Evolutionary conservation across 805 yeast species (phyloP), one percentile per base, ranked within the genome.

Genomic region (Yarrowia alimentaria): DNA sequence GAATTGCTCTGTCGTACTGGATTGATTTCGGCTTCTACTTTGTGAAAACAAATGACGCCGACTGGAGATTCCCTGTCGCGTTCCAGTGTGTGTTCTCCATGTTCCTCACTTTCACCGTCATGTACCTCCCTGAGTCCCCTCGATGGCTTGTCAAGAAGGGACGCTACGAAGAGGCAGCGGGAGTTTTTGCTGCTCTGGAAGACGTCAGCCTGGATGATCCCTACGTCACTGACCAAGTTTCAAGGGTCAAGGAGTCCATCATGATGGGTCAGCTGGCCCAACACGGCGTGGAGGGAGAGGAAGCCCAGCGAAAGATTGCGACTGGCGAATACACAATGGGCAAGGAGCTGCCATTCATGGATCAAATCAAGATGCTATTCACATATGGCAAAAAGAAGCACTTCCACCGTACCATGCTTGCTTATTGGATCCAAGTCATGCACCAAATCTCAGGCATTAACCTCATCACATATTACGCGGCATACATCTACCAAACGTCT

Each of bases 371-470:
- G n/a, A n/a, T 37, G 21, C 43, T 37, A 29, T 37, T 37, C 30
- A 37, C 43, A 3, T 24, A 17, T 18, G 43, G 43, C 13, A 24
- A 45, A 31, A 52, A 45, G 52, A 33, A 32, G 12, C 31, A 47
- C 33, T 22, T 52, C 14, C 33, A 24, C n/a, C 37, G 52, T 17
- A 24, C 40, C 10, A 38, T 37, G 75, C 73, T 8, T 63, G 64
- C 18, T 70, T 74, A 68, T 61, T 70, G 6, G 58, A 45, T 54
- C 45, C 71, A 79, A 57, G 35, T 57, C 53, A 72, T 87, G 61
- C 97, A 91, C 67, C 97, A 90, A 68, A 79, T 86, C 61, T 79
- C 94, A 6, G 97, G 97, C 52, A 81, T 87, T 56, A 90, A 90
- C 69, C 87, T 88, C 62, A 83, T 88, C 54, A 86, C 89, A 64